Evolutionary conservation across 2,329 filamentous ascomycete species (phyloP), one percentile per base, ranked within the genome.

Genomic region (Tolypocladium ovalisporum): DNA sequence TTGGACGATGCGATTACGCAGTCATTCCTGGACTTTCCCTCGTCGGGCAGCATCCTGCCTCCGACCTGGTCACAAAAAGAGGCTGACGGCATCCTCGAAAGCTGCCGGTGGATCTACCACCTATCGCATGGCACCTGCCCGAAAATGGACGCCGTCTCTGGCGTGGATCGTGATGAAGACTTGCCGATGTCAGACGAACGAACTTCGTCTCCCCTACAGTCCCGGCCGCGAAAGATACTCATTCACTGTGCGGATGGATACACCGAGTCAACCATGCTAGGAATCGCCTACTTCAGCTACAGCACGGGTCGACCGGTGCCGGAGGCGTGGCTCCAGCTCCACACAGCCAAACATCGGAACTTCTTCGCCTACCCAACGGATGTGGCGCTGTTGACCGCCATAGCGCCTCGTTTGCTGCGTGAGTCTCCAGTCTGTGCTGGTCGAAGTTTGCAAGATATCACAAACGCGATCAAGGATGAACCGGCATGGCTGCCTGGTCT

Each of bases 341-440:
- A 99, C 69, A 86, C 85, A 13, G 80, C 84, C 15, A 90, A 88
- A 70, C 79, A 83, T 57, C 88, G 94, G 59, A 97, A 99, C 68
- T 97, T 97, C 75, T 99, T 99, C 68, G 91, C 94, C 0, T 97
- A 97, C 64, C 88, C 89, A 1, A 90, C 89, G 0, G 94, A 99
- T 68, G 91, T 97, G 22, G 83, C 87, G 4, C 79, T 97, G 13
- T 74, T 97, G n/a, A 85, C 81, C 1, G 82, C 83, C 5, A 87
- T 97, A 40, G 85, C 93, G 59, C 82, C 85, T 24, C 86, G 88
- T 17, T 77, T 97, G 17, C 77, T 97, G 27, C 79, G 80, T 52
- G 85, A 87, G 59, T 91, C 88, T 0, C 89, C 90, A 0, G 64
- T 72, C 5, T 73, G 68, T 57, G 66, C 68, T 39, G 76, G 76